These are phyloP conservation scores for Pythium apleroticum DNA, from an alignment of 352 stramenopile genomes.

Conservation along the genomic window DNA sequence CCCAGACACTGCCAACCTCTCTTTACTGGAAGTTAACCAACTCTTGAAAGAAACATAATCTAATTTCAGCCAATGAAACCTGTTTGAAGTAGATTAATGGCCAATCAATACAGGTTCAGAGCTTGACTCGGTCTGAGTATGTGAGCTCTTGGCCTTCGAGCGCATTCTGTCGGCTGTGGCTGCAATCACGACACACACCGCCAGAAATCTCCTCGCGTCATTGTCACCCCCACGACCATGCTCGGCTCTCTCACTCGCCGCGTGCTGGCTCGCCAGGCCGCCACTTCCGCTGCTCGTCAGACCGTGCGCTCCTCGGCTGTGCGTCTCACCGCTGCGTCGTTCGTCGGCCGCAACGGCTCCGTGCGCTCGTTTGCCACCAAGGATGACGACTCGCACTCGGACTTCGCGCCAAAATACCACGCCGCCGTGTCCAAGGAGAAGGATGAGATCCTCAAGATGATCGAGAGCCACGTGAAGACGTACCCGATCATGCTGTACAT, in stretches of 20 bases:
- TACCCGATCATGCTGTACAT: slow-evolving; percentile 99
- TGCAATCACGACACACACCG: neutral
- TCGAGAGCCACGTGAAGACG: slow-evolving; percentile 87
- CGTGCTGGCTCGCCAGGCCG: slow-evolving; percentile 14
- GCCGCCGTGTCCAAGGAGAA: slow-evolving; percentile 83
- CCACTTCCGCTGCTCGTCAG: neutral
- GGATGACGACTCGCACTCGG: slow-evolving; percentile 78
- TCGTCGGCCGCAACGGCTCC: neutral
- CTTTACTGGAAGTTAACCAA: neutral
- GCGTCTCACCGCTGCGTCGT: slow-evolving; percentile 4
- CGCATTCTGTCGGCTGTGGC: slow-evolving; percentile 18
- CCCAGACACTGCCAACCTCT: neutral
- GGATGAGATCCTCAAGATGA: slow-evolving; percentile 90
- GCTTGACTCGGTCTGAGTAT: neutral
- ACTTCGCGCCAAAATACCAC: slow-evolving; percentile 89
- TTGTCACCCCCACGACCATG: slow-evolving; percentile 13
- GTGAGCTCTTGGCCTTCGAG: neutral
- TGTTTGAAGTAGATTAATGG: neutral
- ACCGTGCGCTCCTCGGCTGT: slow-evolving; percentile 7
- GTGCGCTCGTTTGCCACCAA: slow-evolving; percentile 47
- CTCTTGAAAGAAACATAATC: neutral
- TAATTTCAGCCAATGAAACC: slow-evolving; percentile 12
- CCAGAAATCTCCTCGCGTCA: slow-evolving; percentile 5
- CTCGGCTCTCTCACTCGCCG: slow-evolving; percentile 24
- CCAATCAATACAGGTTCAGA: slow-evolving; percentile 2